phyloP scores from a whole-genome alignment of 768 basidiomycete genomes.

The Strobilomyces echinocephalus region DNA sequence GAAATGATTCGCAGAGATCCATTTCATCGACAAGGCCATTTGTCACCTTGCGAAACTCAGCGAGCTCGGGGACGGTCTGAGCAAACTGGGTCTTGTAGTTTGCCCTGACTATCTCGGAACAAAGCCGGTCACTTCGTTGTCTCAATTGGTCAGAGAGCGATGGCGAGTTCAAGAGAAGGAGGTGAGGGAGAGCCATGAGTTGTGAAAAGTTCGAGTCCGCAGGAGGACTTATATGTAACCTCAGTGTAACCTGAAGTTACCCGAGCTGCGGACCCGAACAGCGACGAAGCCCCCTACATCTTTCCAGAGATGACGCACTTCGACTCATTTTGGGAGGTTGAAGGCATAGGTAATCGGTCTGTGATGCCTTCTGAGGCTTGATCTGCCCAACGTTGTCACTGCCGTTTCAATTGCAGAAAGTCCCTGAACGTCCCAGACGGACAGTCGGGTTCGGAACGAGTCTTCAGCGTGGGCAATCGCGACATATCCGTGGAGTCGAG shows the following conservation, averaged over 20 bases:
- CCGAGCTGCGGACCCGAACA: conserved; percentile 8
- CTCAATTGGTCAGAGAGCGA: background rate
- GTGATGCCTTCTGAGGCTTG: too few species aligned
- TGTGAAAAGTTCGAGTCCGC: background rate
- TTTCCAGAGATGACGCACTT: too few species aligned
- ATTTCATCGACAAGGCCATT: background rate
- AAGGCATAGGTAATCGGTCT: too few species aligned
- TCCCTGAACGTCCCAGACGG: conserved; percentile 21
- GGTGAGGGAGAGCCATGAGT: background rate
- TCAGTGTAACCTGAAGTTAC: too few species aligned
- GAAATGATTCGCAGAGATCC: conserved; percentile 5
- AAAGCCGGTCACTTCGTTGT: background rate
- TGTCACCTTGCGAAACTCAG: background rate
- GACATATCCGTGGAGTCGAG: background rate
- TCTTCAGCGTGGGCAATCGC: background rate
- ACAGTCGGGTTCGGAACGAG: conserved; percentile 13
- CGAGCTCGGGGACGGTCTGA: background rate
- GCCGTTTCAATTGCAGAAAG: conserved; percentile 13
- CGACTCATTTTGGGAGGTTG: conserved; percentile 16
- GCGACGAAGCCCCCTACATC: background rate
- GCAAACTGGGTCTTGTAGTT: conserved; percentile 4
- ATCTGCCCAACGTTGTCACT: conserved; percentile 9
- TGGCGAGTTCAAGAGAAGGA: background rate
- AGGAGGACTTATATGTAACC: too few species aligned
- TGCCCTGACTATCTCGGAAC: background rate